Percentiles rank a stretch among this genome's conserved stretches.
These are phyloP conservation scores for Lodderomyces theae DNA, from an alignment of 1,139 yeast species.

Conservation along the genomic window DNA sequence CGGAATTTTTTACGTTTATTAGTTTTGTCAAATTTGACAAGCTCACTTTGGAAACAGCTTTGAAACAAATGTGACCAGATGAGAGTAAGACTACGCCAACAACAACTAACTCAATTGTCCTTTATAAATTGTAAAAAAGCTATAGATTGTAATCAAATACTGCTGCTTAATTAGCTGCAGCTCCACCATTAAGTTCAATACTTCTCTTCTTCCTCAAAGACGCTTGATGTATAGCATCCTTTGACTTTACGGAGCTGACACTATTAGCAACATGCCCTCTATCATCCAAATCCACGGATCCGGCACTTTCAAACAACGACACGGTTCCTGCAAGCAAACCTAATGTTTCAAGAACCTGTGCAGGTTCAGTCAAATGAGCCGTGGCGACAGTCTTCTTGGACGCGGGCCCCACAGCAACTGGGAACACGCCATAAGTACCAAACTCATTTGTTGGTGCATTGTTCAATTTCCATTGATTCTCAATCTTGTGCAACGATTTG, in stretches of 20 bases:
- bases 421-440: constrained; percentile 66
- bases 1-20: no score
- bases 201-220: constrained; percentile 15
- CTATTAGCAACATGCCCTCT: constrained; percentile 62
- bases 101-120: neutral
- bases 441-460: constrained; percentile 41
- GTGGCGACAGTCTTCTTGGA: constrained; percentile 85
- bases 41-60: neutral
- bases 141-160: neutral
- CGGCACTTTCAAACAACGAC: constrained; percentile 72
- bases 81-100: neutral
- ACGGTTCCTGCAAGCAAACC: constrained; percentile 77
- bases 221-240: constrained; percentile 34
- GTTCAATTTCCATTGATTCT: constrained; percentile 42
- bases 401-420: constrained; percentile 95
- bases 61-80: no score
- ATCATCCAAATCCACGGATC: constrained; percentile 70
- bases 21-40: no score
- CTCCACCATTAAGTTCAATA: constrained; percentile 13
- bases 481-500: constrained; percentile 62
- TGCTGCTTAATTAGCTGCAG: constrained; percentile 1
- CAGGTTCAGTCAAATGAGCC: constrained; percentile 83
- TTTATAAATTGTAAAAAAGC: neutral
- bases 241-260: constrained; percentile 43
- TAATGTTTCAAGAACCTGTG: constrained; percentile 79